Evolutionary conservation across 768 basidiomycete species (phyloP).

Genomic region (Lactarius evosmus): DNA sequence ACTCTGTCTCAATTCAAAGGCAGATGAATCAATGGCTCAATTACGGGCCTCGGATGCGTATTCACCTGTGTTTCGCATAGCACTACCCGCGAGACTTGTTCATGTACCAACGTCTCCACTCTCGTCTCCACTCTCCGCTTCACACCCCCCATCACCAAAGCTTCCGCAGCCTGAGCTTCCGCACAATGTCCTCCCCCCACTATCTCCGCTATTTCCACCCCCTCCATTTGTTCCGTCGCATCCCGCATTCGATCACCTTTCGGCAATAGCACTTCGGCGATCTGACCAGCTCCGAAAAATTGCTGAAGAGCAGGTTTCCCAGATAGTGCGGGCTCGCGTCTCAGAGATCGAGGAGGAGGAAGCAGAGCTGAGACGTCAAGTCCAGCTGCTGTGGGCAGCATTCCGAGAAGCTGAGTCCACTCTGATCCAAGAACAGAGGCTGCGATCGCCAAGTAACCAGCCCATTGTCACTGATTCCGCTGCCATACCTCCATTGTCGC

Average conservation of each 20-base stretch:
- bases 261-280: conserved; percentile 51
- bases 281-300: conserved; percentile 52
- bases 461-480: conserved; percentile 5
- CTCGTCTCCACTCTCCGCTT: conserved; percentile 9
- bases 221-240: conserved; percentile 77
- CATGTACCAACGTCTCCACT: conserved; percentile 11
- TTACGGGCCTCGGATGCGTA: conserved; percentile 37
- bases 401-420: conserved; percentile 50
- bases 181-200: conserved; percentile 45
- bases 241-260: conserved; percentile 63
- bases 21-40: conserved; percentile 30
- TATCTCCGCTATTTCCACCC: conserved; percentile 66
- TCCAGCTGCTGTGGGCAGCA: conserved; percentile 59
- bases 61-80: conserved; percentile 33
- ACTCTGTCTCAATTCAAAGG: conserved; percentile 27
- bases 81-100: conserved; percentile 30
- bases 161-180: conserved; percentile 12
- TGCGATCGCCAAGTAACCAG: conserved; percentile 24
- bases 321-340: conserved; percentile 51
- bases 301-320: conserved; percentile 57
- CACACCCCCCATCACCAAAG: conserved; percentile 17
- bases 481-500: conserved; percentile 3
- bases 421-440: conserved; percentile 41
- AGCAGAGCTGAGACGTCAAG: conserved; percentile 50
- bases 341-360: conserved; percentile 57